Conservation (phyloP, 1,139 yeast species). For the Protomyces pachydermus region DNA sequence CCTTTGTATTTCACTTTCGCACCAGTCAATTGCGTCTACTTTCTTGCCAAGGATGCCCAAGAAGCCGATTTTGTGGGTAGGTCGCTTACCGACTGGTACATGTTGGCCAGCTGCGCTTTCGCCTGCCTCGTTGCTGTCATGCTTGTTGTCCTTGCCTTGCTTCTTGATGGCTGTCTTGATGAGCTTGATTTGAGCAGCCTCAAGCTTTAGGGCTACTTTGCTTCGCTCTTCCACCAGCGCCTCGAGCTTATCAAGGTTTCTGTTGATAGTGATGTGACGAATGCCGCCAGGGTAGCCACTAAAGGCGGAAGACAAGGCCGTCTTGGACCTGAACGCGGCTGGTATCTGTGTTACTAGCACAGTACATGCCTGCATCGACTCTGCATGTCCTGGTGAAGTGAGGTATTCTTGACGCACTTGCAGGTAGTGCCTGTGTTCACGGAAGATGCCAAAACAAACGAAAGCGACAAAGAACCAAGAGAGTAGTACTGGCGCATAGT, state of each 20-base stretch:
- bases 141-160: background rate
- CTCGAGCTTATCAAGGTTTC: conserved; percentile 58
- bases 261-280: conserved; percentile 65
- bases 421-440: conserved; percentile 76
- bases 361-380: conserved; percentile 68
- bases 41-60: conserved; percentile 66
- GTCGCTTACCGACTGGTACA: conserved; percentile 72
- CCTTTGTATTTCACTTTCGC: conserved; percentile 60
- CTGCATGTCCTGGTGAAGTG: conserved; percentile 69
- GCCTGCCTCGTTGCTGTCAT: conserved; percentile 27
- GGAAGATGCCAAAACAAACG: conserved; percentile 63
- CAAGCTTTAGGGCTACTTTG: conserved; percentile 58
- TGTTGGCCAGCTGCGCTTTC: conserved; percentile 38
- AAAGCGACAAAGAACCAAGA: conserved; percentile 75
- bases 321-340: conserved; percentile 56
- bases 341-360: conserved; percentile 80
- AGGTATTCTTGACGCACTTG: conserved; percentile 76
- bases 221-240: conserved; percentile 59
- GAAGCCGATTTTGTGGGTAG: conserved; percentile 54
- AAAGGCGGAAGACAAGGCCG: conserved; percentile 54
- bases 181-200: conserved; percentile 60
- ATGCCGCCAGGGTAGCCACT: conserved; percentile 50
- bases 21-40: conserved; percentile 75
- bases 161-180: conserved; percentile 57
- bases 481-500: conserved; percentile 49